phyloP scores from a whole-genome alignment of 2,329 filamentous ascomycete species.

The Aspergillus udagawae region DNA sequence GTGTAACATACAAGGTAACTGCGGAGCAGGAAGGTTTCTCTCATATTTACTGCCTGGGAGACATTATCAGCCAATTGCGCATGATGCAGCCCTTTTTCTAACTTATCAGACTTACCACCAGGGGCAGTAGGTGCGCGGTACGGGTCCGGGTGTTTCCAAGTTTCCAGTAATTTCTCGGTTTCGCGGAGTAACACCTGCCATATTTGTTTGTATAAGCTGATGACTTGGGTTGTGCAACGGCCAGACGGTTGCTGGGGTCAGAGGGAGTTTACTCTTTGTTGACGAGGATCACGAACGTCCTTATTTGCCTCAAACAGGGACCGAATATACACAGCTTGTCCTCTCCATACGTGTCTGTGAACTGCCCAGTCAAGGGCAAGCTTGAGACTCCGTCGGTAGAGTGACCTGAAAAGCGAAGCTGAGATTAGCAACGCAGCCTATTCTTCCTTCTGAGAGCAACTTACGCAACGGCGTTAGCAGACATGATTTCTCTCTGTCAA shows the following conservation, averaged over 20 bases:
- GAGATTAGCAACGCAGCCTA: constrained; percentile 18
- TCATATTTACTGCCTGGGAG: constrained; percentile 85
- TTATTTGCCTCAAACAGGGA: constrained; percentile 93
- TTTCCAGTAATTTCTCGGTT: constrained; percentile 80
- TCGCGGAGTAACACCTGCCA: constrained; percentile 74
- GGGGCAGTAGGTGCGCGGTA: constrained; percentile 86
- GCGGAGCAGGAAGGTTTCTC: constrained; percentile 78
- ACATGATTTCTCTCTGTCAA: constrained; percentile 26
- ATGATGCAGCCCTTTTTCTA: background rate
- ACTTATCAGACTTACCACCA: constrained; percentile 63
- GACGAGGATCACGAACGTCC: constrained; percentile 75
- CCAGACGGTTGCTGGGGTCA: constrained; percentile 15
- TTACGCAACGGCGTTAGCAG: constrained; percentile 37
- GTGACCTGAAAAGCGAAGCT: constrained; percentile 47
- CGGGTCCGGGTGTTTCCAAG: constrained; percentile 97
- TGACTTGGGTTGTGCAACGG: background rate
- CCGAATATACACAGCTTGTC: constrained; percentile 92
- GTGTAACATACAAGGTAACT: constrained; percentile 68
- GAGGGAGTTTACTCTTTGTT: constrained; percentile 64
- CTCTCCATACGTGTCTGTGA: constrained; percentile 87
- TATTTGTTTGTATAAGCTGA: constrained; percentile 2
- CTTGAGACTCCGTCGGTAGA: constrained; percentile 92
- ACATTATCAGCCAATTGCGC: constrained; percentile 13
- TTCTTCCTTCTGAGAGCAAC: constrained; percentile 10
- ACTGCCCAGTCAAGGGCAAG: constrained; percentile 93